Base-by-base conservation (phyloP, 345 rosid genomes). In the Bretschneidera sinensis region DNA sequence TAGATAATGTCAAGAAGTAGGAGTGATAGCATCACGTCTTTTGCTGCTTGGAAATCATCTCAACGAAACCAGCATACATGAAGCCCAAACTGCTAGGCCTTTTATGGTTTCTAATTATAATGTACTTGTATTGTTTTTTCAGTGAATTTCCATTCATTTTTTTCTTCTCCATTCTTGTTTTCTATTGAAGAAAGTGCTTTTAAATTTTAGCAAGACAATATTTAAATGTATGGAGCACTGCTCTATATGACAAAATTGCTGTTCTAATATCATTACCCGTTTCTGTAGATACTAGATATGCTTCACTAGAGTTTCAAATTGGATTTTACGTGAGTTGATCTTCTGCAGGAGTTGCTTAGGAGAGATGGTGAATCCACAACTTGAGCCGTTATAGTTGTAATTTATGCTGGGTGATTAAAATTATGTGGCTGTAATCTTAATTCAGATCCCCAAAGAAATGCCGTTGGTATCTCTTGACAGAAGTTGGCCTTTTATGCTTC, bases 301-400 rank as follows among this genome's bases (percentile, higher is more conserved):
- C 1, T 11, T 5, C 1, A 5, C 10, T 14, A 39, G 16, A 39
- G 10, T 11, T 39, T 11, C 15, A 11, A 39, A 5, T 14, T 5
- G 15, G 45, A 39, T 39, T 39, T 39, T 39, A 39, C 2, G 16
- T 39, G 15, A 14, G 45, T 39, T 11, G 45, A 39, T 39, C 16
- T 39, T 39, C 15, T 50, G 21, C 66, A 82, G 91, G 87, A 76
- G 54, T 53, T 83, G 59, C 54, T 85, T 61, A 81, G 65, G 77
- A 76, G 78, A 70, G 76, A 57, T 4, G 70, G 79, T 59, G 72
- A 68, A 69, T 55, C 73, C 0, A 78, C 78, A 33, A 67, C 83
- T 31, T 83, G 81, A 85, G 65, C 48, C 34, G 24, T 50, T 24
- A 21, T 5, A 11, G 18, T 5, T 28, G 7, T 62, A 60, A 16